Percentiles rank a stretch among this genome's conserved stretches.
phyloP scores from a whole-genome alignment of 768 basidiomycete genomes.

The Kondoa subrosea region DNA sequence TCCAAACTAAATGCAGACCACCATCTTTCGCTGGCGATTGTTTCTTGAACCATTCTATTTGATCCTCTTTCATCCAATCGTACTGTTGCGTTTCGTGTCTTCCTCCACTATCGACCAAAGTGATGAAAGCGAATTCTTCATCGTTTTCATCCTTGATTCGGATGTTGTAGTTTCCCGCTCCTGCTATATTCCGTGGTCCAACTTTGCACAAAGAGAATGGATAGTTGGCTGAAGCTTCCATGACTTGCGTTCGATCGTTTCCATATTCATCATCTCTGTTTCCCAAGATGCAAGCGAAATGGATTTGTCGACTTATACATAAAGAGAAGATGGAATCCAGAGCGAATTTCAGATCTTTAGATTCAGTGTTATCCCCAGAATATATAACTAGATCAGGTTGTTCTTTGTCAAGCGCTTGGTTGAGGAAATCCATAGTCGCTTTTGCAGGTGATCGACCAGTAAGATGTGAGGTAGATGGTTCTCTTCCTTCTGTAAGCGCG shows the following conservation, averaged over 20 bases:
- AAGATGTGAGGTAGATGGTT: too few relatives aligned
- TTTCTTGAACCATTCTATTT: neutral
- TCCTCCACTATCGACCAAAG: neutral
- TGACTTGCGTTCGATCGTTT: neutral
- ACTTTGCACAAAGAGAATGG: neutral
- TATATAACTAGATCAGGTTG: slow-evolving; percentile 2
- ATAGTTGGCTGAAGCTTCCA: neutral
- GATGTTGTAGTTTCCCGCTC: neutral
- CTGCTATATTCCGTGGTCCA: neutral
- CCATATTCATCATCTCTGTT: neutral
- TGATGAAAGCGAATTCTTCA: neutral
- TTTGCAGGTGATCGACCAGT: too few relatives aligned
- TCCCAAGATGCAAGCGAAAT: neutral
- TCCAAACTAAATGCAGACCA: neutral
- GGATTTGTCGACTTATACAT: neutral
- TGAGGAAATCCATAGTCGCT: neutral
- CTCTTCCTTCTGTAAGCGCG: too few relatives aligned
- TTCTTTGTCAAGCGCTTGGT: neutral
- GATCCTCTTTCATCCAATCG: neutral
- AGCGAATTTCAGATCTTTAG: neutral
- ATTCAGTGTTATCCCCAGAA: neutral
- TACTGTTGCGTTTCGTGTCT: neutral
- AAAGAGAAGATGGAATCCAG: neutral
- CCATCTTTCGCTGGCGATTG: neutral
- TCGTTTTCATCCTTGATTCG: neutral